A percentile compares a stretch with the other conserved stretches of the same genome.
Conservation (phyloP, 1,284 basidiomycete species). For the Pseudozyma flocculosa region DNA sequence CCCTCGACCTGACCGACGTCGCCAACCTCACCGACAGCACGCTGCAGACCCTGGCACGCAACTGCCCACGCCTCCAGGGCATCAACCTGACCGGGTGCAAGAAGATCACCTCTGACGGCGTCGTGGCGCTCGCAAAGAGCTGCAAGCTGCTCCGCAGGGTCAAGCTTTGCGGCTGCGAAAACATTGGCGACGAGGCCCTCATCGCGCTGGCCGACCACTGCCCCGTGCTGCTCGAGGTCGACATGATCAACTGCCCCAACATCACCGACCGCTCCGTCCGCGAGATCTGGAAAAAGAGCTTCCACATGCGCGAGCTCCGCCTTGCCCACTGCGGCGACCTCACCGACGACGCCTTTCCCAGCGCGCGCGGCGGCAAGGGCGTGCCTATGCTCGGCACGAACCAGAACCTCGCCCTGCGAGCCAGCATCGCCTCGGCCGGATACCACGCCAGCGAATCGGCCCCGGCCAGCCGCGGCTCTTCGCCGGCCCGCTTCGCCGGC, state of each 20-base stretch:
- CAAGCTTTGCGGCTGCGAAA: constrained; percentile 51
- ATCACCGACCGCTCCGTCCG: constrained; percentile 78
- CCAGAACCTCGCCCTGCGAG: constrained; percentile 11
- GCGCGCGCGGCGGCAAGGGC: constrained; percentile 55
- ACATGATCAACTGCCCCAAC: constrained; percentile 78
- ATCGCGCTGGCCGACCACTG: constrained; percentile 62
- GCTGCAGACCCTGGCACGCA: constrained; percentile 48
- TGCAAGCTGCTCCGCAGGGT: constrained; percentile 73
- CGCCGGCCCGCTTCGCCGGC: constrained; percentile 14
- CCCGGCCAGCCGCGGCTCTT: constrained; percentile 27
- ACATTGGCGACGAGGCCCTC: constrained; percentile 44
- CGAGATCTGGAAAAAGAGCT: constrained; percentile 77
- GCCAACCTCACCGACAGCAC: constrained; percentile 53
- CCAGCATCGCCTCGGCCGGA: constrained; percentile 2
- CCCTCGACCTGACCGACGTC: constrained; percentile 75
- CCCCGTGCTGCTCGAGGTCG: constrained; percentile 87
- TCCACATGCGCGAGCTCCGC: constrained; percentile 85
- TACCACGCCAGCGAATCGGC: constrained; percentile 23
- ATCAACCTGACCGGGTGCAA: constrained; percentile 87
- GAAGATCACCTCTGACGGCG: constrained; percentile 74
- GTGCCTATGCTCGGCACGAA: constrained; percentile 27
- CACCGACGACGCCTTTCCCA: constrained; percentile 83
- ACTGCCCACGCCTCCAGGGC: constrained; percentile 80
- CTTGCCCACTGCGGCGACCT: constrained; percentile 77
- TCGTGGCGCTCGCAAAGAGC: constrained; percentile 75